These are phyloP conservation scores for Coemansia sp. DNA, from an alignment of 192 early-diverging fungal species.

Conservation along the genomic window DNA sequence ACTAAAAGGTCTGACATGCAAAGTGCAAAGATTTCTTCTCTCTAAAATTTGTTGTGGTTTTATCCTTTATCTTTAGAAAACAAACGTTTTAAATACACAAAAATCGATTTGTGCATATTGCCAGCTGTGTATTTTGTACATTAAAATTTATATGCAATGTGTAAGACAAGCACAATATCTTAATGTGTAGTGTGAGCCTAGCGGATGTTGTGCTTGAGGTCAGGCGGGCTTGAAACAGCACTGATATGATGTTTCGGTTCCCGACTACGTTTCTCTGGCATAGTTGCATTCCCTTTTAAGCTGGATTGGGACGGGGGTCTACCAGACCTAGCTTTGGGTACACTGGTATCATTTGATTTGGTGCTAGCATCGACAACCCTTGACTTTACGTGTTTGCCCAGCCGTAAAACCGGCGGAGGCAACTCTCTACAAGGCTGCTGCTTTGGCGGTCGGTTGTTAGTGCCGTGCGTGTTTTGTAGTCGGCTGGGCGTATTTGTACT, in stretches of 20 bases:
- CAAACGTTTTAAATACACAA: too few species aligned
- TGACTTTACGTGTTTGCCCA: background rate
- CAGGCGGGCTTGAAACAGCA: conserved; percentile 24
- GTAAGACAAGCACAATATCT: background rate
- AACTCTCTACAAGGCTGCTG: background rate
- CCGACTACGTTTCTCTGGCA: background rate
- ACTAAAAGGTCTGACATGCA: too few species aligned
- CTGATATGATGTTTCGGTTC: background rate
- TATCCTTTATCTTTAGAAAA: too few species aligned
- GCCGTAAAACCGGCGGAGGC: background rate
- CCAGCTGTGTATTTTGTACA: too few species aligned
- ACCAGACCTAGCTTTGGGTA: background rate
- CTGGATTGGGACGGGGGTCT: background rate
- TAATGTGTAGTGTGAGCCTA: background rate
- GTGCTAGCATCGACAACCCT: background rate
- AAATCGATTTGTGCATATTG: too few species aligned
- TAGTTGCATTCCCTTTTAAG: background rate
- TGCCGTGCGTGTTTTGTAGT: background rate
- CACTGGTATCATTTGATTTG: background rate
- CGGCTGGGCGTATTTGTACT: background rate
- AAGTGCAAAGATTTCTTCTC: too few species aligned
- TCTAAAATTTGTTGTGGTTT: too few species aligned
- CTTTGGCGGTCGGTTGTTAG: background rate
- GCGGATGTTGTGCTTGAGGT: conserved; percentile 26
- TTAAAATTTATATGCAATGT: background rate